Evolutionary conservation across 2,329 filamentous ascomycete species (phyloP).

Genomic region (Trichophyton verrucosum): DNA sequence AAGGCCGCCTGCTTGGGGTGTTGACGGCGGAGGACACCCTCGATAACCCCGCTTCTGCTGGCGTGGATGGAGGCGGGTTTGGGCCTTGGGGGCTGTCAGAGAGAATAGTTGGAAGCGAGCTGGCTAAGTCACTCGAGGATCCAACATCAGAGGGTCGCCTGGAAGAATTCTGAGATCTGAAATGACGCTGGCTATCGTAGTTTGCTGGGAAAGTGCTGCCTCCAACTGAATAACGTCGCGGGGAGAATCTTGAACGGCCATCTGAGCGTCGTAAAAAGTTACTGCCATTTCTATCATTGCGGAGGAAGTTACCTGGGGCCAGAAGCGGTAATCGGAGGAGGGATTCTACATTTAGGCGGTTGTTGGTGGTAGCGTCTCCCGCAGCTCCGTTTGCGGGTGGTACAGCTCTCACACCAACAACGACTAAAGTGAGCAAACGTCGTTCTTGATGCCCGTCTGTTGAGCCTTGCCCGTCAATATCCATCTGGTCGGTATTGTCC

Average conservation of each 20-base stretch:
- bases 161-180: conserved; percentile 28
- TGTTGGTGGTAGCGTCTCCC: conserved; percentile 33
- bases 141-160: conserved; percentile 24
- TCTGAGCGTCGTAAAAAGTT: conserved; percentile 42
- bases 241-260: conserved; percentile 42
- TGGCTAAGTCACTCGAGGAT: conserved; percentile 18
- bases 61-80: conserved; percentile 51
- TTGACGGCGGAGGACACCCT: conserved; percentile 43
- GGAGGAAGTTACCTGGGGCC: conserved; percentile 31
- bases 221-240: conserved; percentile 43
- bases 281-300: conserved; percentile 34
- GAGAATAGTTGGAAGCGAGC: conserved; percentile 33
- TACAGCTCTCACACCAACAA: conserved; percentile 56
- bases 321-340: conserved; percentile 35
- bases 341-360: conserved; percentile 23
- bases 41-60: conserved; percentile 46
- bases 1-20: conserved; percentile 36
- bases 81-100: conserved; percentile 48
- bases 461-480: conserved; percentile 25
- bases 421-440: conserved; percentile 55
- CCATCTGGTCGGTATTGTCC: conserved; percentile 24
- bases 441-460: conserved; percentile 36
- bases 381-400: conserved; percentile 39
- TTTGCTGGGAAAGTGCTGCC: conserved; percentile 37
- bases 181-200: conserved; percentile 43